Conservation (phyloP, 108 stramenopile species). For the Nitzschia sp. region DNA sequence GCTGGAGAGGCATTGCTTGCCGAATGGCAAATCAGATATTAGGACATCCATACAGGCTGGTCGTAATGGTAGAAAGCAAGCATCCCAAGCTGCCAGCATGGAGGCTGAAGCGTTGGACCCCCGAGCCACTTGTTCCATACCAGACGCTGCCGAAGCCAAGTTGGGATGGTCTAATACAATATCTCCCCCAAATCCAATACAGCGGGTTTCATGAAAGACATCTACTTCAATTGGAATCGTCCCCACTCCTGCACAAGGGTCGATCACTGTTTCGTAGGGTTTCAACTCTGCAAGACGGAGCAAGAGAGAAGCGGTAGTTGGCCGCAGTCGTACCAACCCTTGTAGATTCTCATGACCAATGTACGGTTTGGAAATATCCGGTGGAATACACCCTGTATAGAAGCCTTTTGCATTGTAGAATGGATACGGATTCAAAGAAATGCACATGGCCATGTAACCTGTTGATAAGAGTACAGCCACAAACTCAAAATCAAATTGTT, state of each 20-base stretch:
- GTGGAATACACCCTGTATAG: slow-evolving; percentile 38
- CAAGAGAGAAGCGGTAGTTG: slow-evolving; percentile 55
- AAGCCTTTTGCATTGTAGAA: slow-evolving; percentile 49
- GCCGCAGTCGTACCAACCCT: slow-evolving; percentile 47
- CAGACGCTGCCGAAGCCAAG: slow-evolving; percentile 15
- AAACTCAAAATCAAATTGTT: slow-evolving; percentile 58
- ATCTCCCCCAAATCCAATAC: slow-evolving; percentile 59
- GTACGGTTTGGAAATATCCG: slow-evolving; percentile 50
- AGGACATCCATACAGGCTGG: slow-evolving; percentile 49
- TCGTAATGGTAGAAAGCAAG: slow-evolving; percentile 53
- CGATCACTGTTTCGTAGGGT: slow-evolving; percentile 54
- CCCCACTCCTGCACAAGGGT: slow-evolving; percentile 72
- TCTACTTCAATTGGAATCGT: slow-evolving; percentile 59
- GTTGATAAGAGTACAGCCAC: slow-evolving; percentile 37
- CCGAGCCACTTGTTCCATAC: slow-evolving; percentile 17
- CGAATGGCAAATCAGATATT: slow-evolving; percentile 72
- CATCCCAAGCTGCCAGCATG: slow-evolving; percentile 53
- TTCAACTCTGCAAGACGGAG: slow-evolving; percentile 41
- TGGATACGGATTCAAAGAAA: slow-evolving; percentile 55
- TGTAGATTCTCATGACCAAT: slow-evolving; percentile 29
- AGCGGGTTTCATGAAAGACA: not conserved
- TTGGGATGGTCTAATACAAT: slow-evolving; percentile 34
- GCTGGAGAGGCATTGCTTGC: slow-evolving; percentile 51
- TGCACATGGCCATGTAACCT: slow-evolving; percentile 40
- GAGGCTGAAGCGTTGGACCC: not conserved